These are phyloP conservation scores for Casuarina glauca DNA, from an alignment of 306 rosid species.

Conservation along the genomic window DNA sequence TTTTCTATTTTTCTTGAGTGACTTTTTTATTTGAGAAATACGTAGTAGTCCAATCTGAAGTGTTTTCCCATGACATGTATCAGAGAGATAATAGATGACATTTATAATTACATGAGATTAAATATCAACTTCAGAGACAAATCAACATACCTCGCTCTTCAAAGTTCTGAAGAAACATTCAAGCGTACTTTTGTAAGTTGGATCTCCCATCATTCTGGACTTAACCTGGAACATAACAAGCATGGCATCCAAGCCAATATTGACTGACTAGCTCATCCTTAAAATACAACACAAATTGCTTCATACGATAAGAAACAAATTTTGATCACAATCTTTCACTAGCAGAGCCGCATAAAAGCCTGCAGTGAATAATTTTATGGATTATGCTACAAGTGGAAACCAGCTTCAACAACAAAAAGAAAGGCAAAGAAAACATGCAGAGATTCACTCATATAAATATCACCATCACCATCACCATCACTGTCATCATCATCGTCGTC, in stretches of 20 bases:
- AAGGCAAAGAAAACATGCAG: slow-evolving; percentile 1
- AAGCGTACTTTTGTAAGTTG: slow-evolving; percentile 78
- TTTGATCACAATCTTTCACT: slow-evolving; percentile 34
- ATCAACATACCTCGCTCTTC: slow-evolving; percentile 69
- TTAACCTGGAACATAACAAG: slow-evolving; percentile 66
- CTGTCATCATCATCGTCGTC: neutral
- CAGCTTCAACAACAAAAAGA: slow-evolving; percentile 8
- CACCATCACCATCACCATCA: neutral
- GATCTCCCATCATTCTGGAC: slow-evolving; percentile 99
- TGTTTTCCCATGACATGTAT: neutral
- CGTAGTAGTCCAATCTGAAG: neutral
- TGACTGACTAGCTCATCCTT: slow-evolving; percentile 32
- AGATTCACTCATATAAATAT: neutral
- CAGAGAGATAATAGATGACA: neutral
- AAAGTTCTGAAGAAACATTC: slow-evolving; percentile 90
- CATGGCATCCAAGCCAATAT: slow-evolving; percentile 34
- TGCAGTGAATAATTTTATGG: slow-evolving; percentile 9
- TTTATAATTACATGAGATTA: neutral
- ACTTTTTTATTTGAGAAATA: neutral
- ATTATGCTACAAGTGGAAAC: slow-evolving; percentile 16
- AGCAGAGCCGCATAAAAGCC: slow-evolving; percentile 31
- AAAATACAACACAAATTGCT: slow-evolving; percentile 30
- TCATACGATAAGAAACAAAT: slow-evolving; percentile 17
- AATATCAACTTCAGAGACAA: neutral
- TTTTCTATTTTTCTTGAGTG: neutral